Base-by-base conservation (phyloP, 2,329 filamentous ascomycete genomes). In the Fusarium brevicatenulatum region DNA sequence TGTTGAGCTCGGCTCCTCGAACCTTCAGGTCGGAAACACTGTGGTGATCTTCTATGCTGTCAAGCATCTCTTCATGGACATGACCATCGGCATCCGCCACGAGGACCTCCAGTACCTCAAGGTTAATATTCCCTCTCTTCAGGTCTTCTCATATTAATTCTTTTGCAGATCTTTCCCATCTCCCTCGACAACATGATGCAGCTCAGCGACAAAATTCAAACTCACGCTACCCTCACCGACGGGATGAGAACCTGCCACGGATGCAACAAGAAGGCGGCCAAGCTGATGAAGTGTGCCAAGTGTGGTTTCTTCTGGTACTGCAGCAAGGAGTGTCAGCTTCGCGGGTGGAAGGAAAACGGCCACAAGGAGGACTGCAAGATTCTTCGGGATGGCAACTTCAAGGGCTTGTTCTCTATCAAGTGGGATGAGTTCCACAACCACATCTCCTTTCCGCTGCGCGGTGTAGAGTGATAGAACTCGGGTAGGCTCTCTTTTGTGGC, bases 301-400 rank as follows among this genome's bases (percentile, higher is more conserved):
- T 76, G 74, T 4, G 30, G 9, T 0, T n/a, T 69, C 32, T 70
- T 76, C 25, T 67, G 66, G 63, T 76, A 76, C 37, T 76, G 74
- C 18, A n/a, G 47, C 40, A 44, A 58, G 55, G 12, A 37, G 7
- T 76, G 73, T 7, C 71, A 74, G 46, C 54, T 16, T 1, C 25
- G 25, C 2, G 61, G 64, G 0, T 76, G 73, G 72, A 42, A 39
- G 2, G 52, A 66, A 18, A 70, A 70, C 3, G 65, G 50, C 0
- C 73, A 76, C 32, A 70, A 70, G 15, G 19, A 16, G 18, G 68
- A 73, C 25, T 76, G 73, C 15, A 63, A 63, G 18, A 52, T 73
- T 34, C 59, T 76, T 16, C 42, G 32, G 10, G 55, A 74, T 4
- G 2, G 34, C 6, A 56, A 70, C 13, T 23, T 72, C 13, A 58